Conservation (phyloP, 768 basidiomycete genomes). For the Lactarius trivialis region DNA sequence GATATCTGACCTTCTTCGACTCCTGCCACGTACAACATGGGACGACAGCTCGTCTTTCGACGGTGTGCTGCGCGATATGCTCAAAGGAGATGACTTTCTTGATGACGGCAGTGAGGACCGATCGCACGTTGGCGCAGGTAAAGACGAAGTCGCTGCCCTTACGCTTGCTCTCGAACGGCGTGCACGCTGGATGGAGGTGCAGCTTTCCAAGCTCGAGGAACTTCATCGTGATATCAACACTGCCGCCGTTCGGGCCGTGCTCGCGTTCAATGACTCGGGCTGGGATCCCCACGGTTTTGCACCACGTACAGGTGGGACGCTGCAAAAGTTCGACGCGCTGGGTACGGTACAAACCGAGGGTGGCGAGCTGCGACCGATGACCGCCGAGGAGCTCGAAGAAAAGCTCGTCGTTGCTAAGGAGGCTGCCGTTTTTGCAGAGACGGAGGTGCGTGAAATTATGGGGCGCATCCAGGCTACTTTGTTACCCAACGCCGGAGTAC, state of each 20-base stretch:
- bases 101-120: slow-evolving; percentile 61
- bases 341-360: slow-evolving; percentile 44
- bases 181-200: slow-evolving; percentile 92
- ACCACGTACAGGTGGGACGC: slow-evolving; percentile 62
- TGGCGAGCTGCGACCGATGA: slow-evolving; percentile 44
- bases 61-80: slow-evolving; percentile 79
- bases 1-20: slow-evolving; percentile 77
- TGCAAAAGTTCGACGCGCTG: slow-evolving; percentile 62
- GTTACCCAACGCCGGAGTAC: slow-evolving; percentile 30
- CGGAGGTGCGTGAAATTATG: slow-evolving; percentile 71
- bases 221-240: slow-evolving; percentile 87
- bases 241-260: slow-evolving; percentile 74
- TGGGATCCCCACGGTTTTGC: slow-evolving; percentile 70
- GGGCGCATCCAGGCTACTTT: slow-evolving; percentile 52
- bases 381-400: slow-evolving; percentile 66
- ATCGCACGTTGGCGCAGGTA: slow-evolving; percentile 48
- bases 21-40: slow-evolving; percentile 85
- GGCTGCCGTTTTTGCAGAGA: slow-evolving; percentile 64
- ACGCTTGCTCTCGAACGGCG: slow-evolving; percentile 80
- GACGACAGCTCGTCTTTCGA: slow-evolving; percentile 87
- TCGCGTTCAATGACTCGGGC: slow-evolving; percentile 78
- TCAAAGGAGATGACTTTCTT: slow-evolving; percentile 81
- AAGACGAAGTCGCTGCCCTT: slow-evolving; percentile 80
- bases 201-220: slow-evolving; percentile 82
- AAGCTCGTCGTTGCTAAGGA: slow-evolving; percentile 65